Conservation (phyloP, 2,329 filamentous ascomycete species). For the Aspergillus tubingensis region DNA sequence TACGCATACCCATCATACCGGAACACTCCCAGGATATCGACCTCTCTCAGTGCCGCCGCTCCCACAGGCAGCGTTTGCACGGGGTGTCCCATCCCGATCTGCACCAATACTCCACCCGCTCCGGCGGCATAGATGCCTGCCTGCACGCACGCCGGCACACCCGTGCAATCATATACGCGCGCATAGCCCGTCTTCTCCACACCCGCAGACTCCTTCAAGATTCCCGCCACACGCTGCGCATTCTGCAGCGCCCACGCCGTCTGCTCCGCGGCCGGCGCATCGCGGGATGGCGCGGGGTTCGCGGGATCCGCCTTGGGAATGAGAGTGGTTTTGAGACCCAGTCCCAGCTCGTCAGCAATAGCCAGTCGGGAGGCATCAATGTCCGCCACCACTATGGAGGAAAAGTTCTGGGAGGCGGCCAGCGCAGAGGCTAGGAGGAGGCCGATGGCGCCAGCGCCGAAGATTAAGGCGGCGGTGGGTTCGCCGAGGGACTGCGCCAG, state of each 20-base stretch:
- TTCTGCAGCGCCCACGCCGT: conserved; percentile 35
- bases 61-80: conserved; percentile 57
- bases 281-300: conserved; percentile 33
- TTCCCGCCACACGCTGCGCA: conserved; percentile 39
- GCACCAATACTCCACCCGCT: conserved; percentile 55
- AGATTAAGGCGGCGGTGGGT: conserved; percentile 55
- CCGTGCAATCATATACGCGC: conserved; percentile 51
- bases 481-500: conserved; percentile 45
- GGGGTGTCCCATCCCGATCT: conserved; percentile 60
- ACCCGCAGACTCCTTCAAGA: conserved; percentile 30
- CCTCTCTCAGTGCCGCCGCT: conserved; percentile 57
- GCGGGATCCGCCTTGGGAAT: conserved; percentile 35
- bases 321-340: conserved; percentile 40
- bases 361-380: conserved; percentile 59
- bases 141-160: conserved; percentile 48
- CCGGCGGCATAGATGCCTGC: conserved; percentile 47
- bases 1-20: conserved; percentile 57
- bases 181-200: conserved; percentile 38
- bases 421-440: conserved; percentile 61
- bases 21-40: conserved; percentile 61
- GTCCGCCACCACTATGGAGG: conserved; percentile 61
- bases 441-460: conserved; percentile 64
- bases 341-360: conserved; percentile 51
- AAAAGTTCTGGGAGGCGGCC: conserved; percentile 55
- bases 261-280: conserved; percentile 37